These are phyloP conservation scores for Meyerozyma guilliermondii DNA, from an alignment of 1,139 yeast species.

Conservation along the genomic window DNA sequence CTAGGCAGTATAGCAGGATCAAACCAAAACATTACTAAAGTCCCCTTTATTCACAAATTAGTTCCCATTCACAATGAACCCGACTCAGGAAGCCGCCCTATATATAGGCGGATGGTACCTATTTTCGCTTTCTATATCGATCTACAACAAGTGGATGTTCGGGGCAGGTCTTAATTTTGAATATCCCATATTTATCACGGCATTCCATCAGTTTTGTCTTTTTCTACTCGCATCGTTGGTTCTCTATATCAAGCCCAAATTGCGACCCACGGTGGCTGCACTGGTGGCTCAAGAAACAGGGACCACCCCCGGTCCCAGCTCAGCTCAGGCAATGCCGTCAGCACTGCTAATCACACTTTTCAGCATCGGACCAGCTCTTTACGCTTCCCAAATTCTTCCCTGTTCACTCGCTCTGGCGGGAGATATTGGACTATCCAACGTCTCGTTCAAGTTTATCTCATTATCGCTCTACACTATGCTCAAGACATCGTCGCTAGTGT, in stretches of 20 bases:
- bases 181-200: conserved; percentile 79
- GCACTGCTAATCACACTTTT: conserved; percentile 3
- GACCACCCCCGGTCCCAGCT: neutral
- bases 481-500: conserved; percentile 79
- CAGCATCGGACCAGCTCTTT: conserved; percentile 17
- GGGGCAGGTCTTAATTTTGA: conserved; percentile 67
- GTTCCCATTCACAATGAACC: neutral
- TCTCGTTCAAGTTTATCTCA: conserved; percentile 73
- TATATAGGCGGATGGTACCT: conserved; percentile 48
- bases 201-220: conserved; percentile 77
- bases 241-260: conserved; percentile 41
- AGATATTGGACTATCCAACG: conserved; percentile 90
- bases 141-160: conserved; percentile 98
- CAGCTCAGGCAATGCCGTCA: neutral
- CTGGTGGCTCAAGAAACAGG: neutral
- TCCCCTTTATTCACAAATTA: neutral
- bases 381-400: conserved; percentile 60
- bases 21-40: no score
- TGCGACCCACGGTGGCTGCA: conserved; percentile 32
- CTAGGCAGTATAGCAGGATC: no score
- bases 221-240: conserved; percentile 42
- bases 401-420: conserved; percentile 88
- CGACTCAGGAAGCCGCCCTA: conserved; percentile 3
- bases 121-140: conserved; percentile 70
- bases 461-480: conserved; percentile 89